Evolutionary conservation across 2,329 filamentous ascomycete genomes (phyloP).

Genomic region (Dryadomyces sulphureus): DNA sequence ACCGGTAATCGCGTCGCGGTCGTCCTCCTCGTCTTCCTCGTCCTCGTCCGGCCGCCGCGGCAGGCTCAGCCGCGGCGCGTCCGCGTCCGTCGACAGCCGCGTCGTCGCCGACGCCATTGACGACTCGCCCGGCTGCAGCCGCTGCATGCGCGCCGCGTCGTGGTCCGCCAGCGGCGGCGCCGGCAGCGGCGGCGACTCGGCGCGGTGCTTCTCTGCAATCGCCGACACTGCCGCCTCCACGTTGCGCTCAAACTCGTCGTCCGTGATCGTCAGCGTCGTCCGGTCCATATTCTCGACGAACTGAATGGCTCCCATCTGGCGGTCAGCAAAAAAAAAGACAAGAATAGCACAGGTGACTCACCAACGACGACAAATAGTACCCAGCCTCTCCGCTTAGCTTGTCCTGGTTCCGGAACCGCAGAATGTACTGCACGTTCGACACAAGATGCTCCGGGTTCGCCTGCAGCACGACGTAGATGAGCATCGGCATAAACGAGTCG

Average conservation of each 20-base stretch:
- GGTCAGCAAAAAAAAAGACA: neutral
- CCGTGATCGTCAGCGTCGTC: constrained; percentile 80
- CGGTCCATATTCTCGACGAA: constrained; percentile 95
- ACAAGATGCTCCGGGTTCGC: constrained; percentile 91
- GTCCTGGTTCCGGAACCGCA: constrained; percentile 93
- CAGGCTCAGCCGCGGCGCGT: constrained; percentile 17
- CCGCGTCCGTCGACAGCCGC: constrained; percentile 26
- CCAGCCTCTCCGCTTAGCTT: constrained; percentile 95
- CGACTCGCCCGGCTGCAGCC: constrained; percentile 17
- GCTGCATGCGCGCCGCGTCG: constrained; percentile 10
- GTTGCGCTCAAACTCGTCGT: constrained; percentile 89
- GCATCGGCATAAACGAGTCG: constrained; percentile 84
- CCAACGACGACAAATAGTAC: constrained; percentile 90
- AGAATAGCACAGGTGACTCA: constrained; percentile 22
- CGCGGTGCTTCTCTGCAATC: constrained; percentile 78
- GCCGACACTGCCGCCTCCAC: constrained; percentile 94
- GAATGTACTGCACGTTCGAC: constrained; percentile 95
- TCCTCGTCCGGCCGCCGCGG: constrained; percentile 32
- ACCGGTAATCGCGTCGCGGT: constrained; percentile 60
- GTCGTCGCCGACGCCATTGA: neutral
- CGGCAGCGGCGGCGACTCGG: constrained; percentile 28
- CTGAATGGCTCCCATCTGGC: constrained; percentile 75
- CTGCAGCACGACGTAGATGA: constrained; percentile 92
- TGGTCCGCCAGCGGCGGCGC: constrained; percentile 33
- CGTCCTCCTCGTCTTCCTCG: constrained; percentile 44